Conservation (phyloP, 2,329 filamentous ascomycete species). For the Drechslerella dactyloides region DNA sequence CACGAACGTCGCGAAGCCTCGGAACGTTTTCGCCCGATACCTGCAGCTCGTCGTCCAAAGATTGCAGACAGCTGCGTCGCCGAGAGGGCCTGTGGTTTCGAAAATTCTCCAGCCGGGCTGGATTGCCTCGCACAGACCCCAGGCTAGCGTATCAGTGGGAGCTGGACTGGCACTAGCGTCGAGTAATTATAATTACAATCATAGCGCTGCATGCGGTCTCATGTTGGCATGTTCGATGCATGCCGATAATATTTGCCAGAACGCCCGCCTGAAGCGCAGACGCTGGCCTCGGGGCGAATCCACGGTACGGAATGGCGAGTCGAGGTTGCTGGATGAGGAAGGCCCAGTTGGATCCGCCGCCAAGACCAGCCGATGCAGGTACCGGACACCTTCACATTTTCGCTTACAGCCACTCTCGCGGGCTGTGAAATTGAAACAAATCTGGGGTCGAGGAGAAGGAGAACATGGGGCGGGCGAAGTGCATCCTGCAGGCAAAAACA, state of each 20-base stretch:
- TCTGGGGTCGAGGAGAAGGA: constrained; percentile 16
- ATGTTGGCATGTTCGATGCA: neutral
- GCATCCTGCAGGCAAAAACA: neutral
- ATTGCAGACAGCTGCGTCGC: neutral
- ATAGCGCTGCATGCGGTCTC: constrained; percentile 1
- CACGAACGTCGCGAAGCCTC: neutral
- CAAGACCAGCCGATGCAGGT: constrained; percentile 28
- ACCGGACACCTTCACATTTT: constrained; percentile 46
- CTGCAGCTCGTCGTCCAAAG: neutral
- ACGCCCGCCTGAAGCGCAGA: neutral
- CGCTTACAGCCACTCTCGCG: constrained; percentile 33
- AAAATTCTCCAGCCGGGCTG: no score
- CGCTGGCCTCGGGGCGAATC: neutral
- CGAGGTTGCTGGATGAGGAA: constrained; percentile 15
- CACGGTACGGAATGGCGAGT: constrained; percentile 1
- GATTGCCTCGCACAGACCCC: no score
- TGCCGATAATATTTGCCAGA: neutral
- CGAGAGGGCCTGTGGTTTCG: neutral
- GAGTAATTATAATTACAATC: no score
- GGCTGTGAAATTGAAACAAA: constrained; percentile 17
- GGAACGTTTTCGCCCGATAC: neutral
- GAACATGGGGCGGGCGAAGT: neutral
- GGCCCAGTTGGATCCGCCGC: constrained; percentile 13
- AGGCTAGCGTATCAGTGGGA: no score
- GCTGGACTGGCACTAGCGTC: no score